Percentiles rank a stretch among this genome's conserved stretches.
These are phyloP conservation scores for Loxodes magnus DNA, from an alignment of 73 alveolate genomes.

Conservation along the genomic window DNA sequence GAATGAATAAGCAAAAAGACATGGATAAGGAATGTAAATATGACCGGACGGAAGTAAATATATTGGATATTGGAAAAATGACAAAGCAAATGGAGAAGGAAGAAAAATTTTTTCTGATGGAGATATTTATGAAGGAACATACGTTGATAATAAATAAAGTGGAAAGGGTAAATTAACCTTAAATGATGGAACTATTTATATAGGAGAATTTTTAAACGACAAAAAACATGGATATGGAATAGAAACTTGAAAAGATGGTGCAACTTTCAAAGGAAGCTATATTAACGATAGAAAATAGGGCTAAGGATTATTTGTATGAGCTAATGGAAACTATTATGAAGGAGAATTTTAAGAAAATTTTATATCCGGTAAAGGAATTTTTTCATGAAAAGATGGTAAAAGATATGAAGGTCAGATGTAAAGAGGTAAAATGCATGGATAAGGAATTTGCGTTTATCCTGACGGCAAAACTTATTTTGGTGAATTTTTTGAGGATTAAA, in stretches of 20 bases:
- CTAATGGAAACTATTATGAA: no score
- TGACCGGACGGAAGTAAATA: constrained; percentile 26
- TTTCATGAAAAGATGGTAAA: no score
- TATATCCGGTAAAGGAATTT: no score
- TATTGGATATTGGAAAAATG: constrained; percentile 29
- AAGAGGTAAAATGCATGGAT: no score
- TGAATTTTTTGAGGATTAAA: no score
- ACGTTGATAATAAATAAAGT: constrained; percentile 24
- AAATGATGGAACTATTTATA: constrained; percentile 39
- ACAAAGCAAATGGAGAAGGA: constrained; percentile 62
- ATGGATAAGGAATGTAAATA: constrained; percentile 17
- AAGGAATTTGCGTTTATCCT: no score
- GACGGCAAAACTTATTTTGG: no score
- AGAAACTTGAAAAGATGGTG: constrained; percentile 23
- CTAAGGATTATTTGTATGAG: no score
- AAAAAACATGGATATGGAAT: constrained; percentile 58
- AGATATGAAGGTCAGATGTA: no score
- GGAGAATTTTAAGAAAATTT: no score
- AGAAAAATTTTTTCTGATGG: constrained; percentile 34
- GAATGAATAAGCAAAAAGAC: constrained; percentile 9
- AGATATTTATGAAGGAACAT: constrained; percentile 45
- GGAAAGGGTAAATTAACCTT: constrained; percentile 35
- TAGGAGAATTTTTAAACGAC: constrained; percentile 59
- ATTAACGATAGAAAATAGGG: constrained; percentile 19
- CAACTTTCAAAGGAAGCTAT: constrained; percentile 21